These are phyloP conservation scores for Apiospora malaysiana DNA, from an alignment of 2,329 filamentous ascomycete genomes.

Conservation along the genomic window DNA sequence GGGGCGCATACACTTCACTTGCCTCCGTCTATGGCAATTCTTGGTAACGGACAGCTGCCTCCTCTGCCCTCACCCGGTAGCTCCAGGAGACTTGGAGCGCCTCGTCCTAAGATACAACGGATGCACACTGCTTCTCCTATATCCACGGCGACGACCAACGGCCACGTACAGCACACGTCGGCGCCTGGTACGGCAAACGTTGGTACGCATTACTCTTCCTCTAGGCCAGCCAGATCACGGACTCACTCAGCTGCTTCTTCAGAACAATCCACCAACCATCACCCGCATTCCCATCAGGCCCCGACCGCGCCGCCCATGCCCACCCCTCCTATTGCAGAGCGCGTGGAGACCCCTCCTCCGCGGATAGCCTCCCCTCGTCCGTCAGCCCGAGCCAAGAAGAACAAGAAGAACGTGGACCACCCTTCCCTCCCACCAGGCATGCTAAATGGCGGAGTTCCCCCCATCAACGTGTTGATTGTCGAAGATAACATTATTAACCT, in stretches of 20 bases:
- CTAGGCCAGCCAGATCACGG: constrained; percentile 55
- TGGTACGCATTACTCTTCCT: constrained; percentile 47
- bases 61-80: constrained; percentile 83
- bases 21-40: constrained; percentile 76
- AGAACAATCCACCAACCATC: constrained; percentile 53
- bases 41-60: constrained; percentile 81
- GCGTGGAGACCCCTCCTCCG: constrained; percentile 58
- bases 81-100: constrained; percentile 46
- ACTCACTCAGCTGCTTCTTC: constrained; percentile 64
- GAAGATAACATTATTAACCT: constrained; percentile 99
- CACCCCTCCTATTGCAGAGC: constrained; percentile 58
- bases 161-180: constrained; percentile 47
- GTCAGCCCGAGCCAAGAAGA: constrained; percentile 55
- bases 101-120: constrained; percentile 62
- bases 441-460: constrained; percentile 83
- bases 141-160: constrained; percentile 59
- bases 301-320: constrained; percentile 57
- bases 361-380: constrained; percentile 56
- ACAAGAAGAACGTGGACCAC: constrained; percentile 54
- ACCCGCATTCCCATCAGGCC: constrained; percentile 28
- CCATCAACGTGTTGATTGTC: constrained; percentile 96
- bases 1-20: constrained; percentile 39
- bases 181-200: constrained; percentile 40
- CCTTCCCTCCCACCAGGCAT: constrained; percentile 64
- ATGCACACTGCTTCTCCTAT: constrained; percentile 81